A percentile compares a stretch with the other conserved stretches of the same genome.
phyloP scores from a whole-genome alignment of 1,284 basidiomycete species.

The Naganishia liquefaciens region DNA sequence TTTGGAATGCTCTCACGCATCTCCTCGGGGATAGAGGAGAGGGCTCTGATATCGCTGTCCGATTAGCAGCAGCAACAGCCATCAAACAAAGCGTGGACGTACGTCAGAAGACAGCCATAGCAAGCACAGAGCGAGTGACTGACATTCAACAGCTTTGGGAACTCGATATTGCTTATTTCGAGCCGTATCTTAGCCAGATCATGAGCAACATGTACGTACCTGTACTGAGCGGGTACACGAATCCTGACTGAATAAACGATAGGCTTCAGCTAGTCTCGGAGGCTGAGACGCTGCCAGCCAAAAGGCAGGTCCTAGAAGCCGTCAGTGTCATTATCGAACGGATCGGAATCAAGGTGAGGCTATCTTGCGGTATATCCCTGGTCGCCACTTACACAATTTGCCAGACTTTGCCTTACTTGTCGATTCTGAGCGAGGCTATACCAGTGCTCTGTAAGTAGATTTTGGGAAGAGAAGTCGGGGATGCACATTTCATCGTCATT shows the following conservation, averaged over 20 bases:
- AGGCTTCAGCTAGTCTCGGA: slow-evolving; percentile 65
- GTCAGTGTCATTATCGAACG: slow-evolving; percentile 74
- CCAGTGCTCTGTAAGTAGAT: slow-evolving; percentile 71
- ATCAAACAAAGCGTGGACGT: slow-evolving; percentile 80
- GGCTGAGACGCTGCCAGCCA: slow-evolving; percentile 74
- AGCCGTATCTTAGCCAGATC: slow-evolving; percentile 48
- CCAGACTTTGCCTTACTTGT: slow-evolving; percentile 70
- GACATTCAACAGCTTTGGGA: slow-evolving; percentile 45
- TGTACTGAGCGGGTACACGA: slow-evolving; percentile 47
- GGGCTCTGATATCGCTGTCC: slow-evolving; percentile 76
- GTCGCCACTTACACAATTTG: not conserved
- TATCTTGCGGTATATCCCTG: not conserved
- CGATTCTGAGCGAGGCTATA: slow-evolving; percentile 67
- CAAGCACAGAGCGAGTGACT: slow-evolving; percentile 2
- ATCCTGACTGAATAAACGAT: not conserved
- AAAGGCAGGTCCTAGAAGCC: slow-evolving; percentile 68
- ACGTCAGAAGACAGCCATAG: slow-evolving; percentile 44
- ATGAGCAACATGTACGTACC: slow-evolving; percentile 46
- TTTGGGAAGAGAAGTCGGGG: too few relatives aligned
- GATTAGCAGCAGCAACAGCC: slow-evolving; percentile 73
- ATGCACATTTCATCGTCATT: not conserved
- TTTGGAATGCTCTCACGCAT: slow-evolving; percentile 78
- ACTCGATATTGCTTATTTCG: slow-evolving; percentile 48
- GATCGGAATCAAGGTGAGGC: slow-evolving; percentile 62
- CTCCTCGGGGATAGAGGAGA: slow-evolving; percentile 68